These are phyloP conservation scores for Astrothelium subdiscretum DNA, from an alignment of 495 filamentous ascomycete genomes.

Conservation along the genomic window DNA sequence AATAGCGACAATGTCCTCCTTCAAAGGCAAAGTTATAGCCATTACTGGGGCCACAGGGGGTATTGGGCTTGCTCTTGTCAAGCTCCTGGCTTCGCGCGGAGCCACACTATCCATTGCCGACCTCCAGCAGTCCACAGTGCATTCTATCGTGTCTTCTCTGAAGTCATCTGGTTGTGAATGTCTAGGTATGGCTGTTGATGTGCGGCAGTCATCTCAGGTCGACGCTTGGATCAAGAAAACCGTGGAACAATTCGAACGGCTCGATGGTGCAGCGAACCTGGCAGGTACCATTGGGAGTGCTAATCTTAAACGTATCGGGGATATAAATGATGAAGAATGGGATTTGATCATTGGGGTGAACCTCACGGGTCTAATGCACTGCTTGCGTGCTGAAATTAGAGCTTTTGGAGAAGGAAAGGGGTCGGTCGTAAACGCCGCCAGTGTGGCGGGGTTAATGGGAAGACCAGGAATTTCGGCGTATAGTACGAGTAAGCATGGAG, in stretches of 20 bases:
- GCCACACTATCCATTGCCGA: constrained; percentile 13
- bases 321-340: constrained; percentile 22
- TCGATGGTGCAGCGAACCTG: constrained; percentile 20
- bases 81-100: constrained; percentile 10
- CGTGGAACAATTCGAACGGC: constrained; percentile 27
- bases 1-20: background rate
- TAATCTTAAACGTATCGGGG: constrained; percentile 16
- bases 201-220: constrained; percentile 30
- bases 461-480: constrained; percentile 1
- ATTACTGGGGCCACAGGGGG: constrained; percentile 13
- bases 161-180: background rate
- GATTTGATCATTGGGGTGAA: constrained; percentile 24
- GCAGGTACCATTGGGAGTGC: constrained; percentile 19
- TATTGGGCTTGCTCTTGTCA: constrained; percentile 12
- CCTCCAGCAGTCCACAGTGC: constrained; percentile 3
- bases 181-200: constrained; percentile 25
- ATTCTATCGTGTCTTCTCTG: background rate
- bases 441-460: constrained; percentile 2
- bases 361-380: constrained; percentile 23
- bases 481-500: constrained; percentile 1
- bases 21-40: constrained; percentile 10
- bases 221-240: constrained; percentile 37
- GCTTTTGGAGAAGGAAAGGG: constrained; percentile 2
- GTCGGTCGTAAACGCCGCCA: background rate
- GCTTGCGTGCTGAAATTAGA: constrained; percentile 15